Conservation (phyloP, 2,329 filamentous ascomycete species). For the Pseudocercospora pini-densiflorae region DNA sequence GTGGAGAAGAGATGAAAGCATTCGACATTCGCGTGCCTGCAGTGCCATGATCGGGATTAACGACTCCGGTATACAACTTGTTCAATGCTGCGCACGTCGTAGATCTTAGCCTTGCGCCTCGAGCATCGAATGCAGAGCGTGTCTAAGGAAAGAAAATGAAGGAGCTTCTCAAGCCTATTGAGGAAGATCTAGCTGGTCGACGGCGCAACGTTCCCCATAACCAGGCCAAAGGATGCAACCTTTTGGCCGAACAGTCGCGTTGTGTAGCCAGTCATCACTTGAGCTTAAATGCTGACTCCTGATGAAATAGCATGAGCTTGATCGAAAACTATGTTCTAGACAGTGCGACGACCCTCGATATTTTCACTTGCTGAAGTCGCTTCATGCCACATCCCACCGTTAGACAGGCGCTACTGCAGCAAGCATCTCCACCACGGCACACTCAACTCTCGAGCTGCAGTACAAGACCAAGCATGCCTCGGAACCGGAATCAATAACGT, state of each 20-base stretch:
- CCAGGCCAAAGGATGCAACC: not conserved
- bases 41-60: not conserved
- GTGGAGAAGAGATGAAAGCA: conserved; percentile 7
- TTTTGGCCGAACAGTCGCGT: not conserved
- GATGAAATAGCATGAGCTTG: not conserved
- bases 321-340: not conserved
- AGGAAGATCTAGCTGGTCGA: not conserved
- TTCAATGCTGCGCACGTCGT: not conserved
- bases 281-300: not conserved
- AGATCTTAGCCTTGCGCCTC: not conserved
- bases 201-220: not conserved
- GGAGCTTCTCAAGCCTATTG: not conserved
- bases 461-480: not conserved
- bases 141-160: not conserved
- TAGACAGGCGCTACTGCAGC: not conserved
- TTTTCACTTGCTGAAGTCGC: not conserved
- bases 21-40: conserved; percentile 3
- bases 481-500: not conserved
- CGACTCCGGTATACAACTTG: not conserved
- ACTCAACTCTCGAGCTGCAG: not conserved
- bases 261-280: not conserved
- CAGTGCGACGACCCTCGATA: not conserved
- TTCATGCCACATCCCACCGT: not conserved
- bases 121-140: not conserved
- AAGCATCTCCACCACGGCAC: not conserved